Conservation (phyloP, 768 basidiomycete genomes). For the Podaxis carcinomalis region DNA sequence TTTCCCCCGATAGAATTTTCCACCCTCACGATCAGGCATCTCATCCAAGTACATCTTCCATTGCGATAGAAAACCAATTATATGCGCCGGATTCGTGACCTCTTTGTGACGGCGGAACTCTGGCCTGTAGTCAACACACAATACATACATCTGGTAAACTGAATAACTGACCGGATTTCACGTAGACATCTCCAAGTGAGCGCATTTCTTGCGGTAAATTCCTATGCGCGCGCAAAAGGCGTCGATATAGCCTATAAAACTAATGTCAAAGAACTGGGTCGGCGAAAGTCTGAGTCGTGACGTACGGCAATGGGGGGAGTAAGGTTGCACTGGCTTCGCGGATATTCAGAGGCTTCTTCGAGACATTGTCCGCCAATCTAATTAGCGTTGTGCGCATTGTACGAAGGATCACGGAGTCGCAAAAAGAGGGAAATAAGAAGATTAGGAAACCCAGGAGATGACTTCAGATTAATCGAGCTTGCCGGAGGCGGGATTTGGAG, state of each 20-base stretch:
- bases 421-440: not conserved
- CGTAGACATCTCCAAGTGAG: slow-evolving; percentile 78
- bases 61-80: slow-evolving; percentile 93
- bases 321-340: slow-evolving; percentile 62
- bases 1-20: slow-evolving; percentile 52
- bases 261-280: not conserved
- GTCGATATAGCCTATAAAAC: slow-evolving; percentile 65
- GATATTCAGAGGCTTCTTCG: slow-evolving; percentile 54
- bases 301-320: slow-evolving; percentile 82
- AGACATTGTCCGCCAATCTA: slow-evolving; percentile 53
- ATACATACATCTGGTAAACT: not conserved
- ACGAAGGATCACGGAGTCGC: not conserved
- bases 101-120: slow-evolving; percentile 85
- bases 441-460: not conserved
- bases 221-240: slow-evolving; percentile 77
- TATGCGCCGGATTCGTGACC: slow-evolving; percentile 80
- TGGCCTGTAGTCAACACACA: slow-evolving; percentile 22
- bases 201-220: slow-evolving; percentile 74
- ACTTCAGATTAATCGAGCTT: not conserved
- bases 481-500: too few species aligned
- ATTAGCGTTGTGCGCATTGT: slow-evolving; percentile 17
- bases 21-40: slow-evolving; percentile 45
- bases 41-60: slow-evolving; percentile 93
- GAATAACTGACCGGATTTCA: slow-evolving; percentile 62
- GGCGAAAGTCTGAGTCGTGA: slow-evolving; percentile 11